These are phyloP conservation scores for Chlamydomonas sphaeroides DNA, from an alignment of 139 green algal genomes.

Conservation along the genomic window DNA sequence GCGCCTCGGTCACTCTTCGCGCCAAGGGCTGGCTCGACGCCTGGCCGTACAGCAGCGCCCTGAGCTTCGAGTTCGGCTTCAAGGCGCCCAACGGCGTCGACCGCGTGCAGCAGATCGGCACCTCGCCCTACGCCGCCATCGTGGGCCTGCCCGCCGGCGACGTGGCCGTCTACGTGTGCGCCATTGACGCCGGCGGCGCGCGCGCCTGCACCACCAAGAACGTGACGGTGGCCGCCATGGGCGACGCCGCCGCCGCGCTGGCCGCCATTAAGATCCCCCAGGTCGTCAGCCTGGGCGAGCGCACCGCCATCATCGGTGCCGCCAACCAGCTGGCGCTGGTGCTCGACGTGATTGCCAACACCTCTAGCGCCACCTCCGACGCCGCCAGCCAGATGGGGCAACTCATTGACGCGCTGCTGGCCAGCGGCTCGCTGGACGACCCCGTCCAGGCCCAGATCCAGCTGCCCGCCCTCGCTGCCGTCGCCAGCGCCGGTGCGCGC, in stretches of 20 bases:
- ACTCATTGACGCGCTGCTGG: too few relatives aligned
- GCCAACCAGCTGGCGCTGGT: too few relatives aligned
- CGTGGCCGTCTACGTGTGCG: slow-evolving; percentile 9
- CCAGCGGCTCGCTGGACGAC: too few relatives aligned
- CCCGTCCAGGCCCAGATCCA: too few relatives aligned
- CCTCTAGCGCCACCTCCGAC: too few relatives aligned
- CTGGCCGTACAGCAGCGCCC: background rate
- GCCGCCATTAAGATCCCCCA: background rate
- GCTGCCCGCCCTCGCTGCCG: too few relatives aligned
- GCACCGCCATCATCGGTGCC: too few relatives aligned
- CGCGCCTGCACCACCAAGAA: background rate
- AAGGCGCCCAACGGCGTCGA: background rate
- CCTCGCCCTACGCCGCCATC: background rate
- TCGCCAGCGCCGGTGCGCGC: too few relatives aligned
- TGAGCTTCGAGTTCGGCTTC: slow-evolving; percentile 18
- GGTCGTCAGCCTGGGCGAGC: too few relatives aligned
- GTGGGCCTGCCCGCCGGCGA: slow-evolving; percentile 13
- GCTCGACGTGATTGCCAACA: too few relatives aligned
- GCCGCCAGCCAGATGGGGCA: too few relatives aligned
- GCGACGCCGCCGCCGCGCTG: background rate
- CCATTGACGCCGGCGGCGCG: background rate
- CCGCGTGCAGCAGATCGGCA: slow-evolving; percentile 3
- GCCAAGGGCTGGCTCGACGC: slow-evolving; percentile 9
- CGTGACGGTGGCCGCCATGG: background rate
- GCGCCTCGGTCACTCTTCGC: background rate